Evolutionary conservation across 371 early-diverging fungal genomes (phyloP), one percentile per base, ranked within the genome.

Genomic region (Mucor indicus): DNA sequence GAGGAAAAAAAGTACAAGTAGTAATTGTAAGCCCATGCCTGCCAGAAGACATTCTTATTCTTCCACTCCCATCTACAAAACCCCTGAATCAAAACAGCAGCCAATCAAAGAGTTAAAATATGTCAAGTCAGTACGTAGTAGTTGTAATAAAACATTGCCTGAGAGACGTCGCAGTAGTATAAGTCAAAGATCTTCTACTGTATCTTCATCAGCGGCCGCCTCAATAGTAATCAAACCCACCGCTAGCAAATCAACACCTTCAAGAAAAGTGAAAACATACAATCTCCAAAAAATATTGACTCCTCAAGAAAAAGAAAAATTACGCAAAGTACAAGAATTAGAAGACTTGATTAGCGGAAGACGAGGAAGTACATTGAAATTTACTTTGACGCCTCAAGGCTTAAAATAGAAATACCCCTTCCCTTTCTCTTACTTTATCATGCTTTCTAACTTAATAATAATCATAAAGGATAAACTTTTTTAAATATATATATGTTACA

Each of bases 341-440:
- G 75, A 74, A 40, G 75, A 74, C 38, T 44, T 69, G 27, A 74
- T 74, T 40, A 60, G 62, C 19, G 64, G 70, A 17, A 55, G 70
- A n/a, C 55, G 70, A 27, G 70, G 61, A 45, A 69, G 75, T 35
- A 74, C 75, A 17, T 46, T 74, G 16, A 74, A 69, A 39, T 46
- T 74, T 42, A 64, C 62, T 32, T 44, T 74, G 38, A 74, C 75
- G 45, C 75, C 75, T n/a, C n/a, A n/a, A n/a, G n/a, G n/a, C n/a
- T n/a, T n/a, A n/a, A n/a, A n/a, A n/a, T n/a, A n/a, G n/a, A n/a
- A n/a, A n/a, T n/a, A n/a, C n/a, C n/a, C n/a, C n/a, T n/a, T n/a
- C n/a, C n/a, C n/a, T n/a, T n/a, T n/a, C n/a, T n/a, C n/a, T n/a
- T n/a, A n/a, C n/a, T n/a, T n/a, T n/a, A n/a, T n/a, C n/a, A n/a